A percentile compares a stretch with the other conserved stretches of the same genome.
Evolutionary conservation across 2,329 filamentous ascomycete species (phyloP).

Genomic region (Cordyceps militaris): DNA sequence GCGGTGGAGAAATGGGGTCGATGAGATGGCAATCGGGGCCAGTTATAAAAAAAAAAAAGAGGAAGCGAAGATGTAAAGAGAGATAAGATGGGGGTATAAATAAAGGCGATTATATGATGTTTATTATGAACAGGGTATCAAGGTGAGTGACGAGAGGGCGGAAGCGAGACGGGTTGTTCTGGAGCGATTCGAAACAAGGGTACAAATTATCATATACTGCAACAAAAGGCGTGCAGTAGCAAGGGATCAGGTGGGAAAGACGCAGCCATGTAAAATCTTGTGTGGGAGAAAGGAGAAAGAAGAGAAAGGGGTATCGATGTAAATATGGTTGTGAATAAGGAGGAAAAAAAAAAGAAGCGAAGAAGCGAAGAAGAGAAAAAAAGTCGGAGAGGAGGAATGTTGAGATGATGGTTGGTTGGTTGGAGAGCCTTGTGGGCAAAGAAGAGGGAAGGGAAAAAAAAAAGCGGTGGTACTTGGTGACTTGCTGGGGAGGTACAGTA

Average conservation of each 20-base stretch:
- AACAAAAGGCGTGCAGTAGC: neutral
- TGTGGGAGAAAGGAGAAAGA: neutral
- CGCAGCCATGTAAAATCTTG: neutral
- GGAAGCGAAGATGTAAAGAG: neutral
- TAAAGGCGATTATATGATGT: neutral
- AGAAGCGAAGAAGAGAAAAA: neutral
- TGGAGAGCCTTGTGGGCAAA: neutral
- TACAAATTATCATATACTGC: conserved; percentile 11
- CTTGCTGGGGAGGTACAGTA: neutral
- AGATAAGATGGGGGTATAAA: conserved; percentile 5
- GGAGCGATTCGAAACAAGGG: conserved; percentile 10
- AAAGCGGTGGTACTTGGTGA: neutral
- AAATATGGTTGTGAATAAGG: neutral
- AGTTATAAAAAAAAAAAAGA: neutral
- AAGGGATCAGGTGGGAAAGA: neutral
- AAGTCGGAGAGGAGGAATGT: neutral
- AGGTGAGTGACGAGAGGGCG: neutral
- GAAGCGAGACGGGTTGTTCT: neutral
- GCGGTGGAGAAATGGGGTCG: conserved; percentile 24
- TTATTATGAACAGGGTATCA: neutral
- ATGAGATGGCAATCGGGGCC: neutral
- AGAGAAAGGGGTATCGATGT: neutral
- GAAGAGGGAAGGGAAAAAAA: neutral
- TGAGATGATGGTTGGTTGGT: neutral
- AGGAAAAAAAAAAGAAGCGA: neutral